Conservation (phyloP, 768 basidiomycete species). For the Amanita jacksonii region DNA sequence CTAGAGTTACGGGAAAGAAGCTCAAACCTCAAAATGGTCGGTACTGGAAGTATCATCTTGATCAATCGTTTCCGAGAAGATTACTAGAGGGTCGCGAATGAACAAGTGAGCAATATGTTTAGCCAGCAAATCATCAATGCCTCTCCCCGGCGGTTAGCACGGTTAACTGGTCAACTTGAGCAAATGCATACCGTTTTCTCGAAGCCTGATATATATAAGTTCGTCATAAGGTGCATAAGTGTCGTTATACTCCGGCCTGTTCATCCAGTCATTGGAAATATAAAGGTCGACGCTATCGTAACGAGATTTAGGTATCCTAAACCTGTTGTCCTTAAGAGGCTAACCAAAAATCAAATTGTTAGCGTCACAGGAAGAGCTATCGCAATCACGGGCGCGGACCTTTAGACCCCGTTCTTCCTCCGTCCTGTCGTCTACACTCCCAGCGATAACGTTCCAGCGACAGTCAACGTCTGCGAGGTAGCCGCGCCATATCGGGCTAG, state of each 20-base stretch:
- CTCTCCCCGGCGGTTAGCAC: constrained; percentile 27
- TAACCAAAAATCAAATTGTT: constrained; percentile 20
- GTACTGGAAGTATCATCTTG: constrained; percentile 83
- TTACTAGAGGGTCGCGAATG: constrained; percentile 93
- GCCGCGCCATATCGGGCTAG: constrained; percentile 91
- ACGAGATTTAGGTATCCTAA: constrained; percentile 88
- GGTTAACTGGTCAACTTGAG: not conserved
- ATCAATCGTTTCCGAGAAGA: constrained; percentile 89
- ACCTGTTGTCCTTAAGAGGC: constrained; percentile 70
- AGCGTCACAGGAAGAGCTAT: constrained; percentile 4
- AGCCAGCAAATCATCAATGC: constrained; percentile 77
- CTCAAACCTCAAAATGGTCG: constrained; percentile 88
- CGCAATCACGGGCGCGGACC: too few species aligned
- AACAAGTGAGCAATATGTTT: constrained; percentile 93
- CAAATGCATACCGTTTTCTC: constrained; percentile 68
- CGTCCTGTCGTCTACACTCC: constrained; percentile 96
- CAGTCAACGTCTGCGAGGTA: constrained; percentile 96
- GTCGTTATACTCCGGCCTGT: constrained; percentile 93
- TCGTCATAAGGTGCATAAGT: constrained; percentile 72
- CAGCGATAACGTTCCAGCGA: constrained; percentile 97
- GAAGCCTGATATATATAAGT: constrained; percentile 60
- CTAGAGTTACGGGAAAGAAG: not conserved
- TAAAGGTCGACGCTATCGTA: constrained; percentile 96
- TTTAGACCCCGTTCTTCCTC: constrained; percentile 88
- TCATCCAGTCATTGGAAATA: constrained; percentile 77